Evolutionary conservation across 148 eudicot genomes (phyloP), one percentile per base, ranked within the genome.

Genomic region (Chenopodium formosanum): DNA sequence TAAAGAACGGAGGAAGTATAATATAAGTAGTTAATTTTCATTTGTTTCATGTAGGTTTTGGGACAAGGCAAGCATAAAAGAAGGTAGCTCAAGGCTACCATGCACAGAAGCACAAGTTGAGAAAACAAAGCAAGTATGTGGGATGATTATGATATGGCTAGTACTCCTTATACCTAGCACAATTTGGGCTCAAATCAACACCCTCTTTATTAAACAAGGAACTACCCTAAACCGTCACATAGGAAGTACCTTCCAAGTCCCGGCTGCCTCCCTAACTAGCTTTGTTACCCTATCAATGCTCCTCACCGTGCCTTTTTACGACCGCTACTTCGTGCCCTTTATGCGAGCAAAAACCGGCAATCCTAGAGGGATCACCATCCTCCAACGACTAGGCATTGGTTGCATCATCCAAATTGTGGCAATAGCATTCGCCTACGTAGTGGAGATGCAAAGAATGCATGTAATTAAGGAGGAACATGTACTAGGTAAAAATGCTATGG

Each of bases 121-220:
- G 83, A 90, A 87, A 79, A 84, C 94, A 69, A 94, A 94, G 65
- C 94, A 90, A 53, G 83, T 92, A n/a, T 80, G 89, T 31, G 94
- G 97, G n/a, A 91, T 94, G 95, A 13, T 85, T 65, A 82, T 89
- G 84, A 91, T 94, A 81, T 93, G 97, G 97, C 70, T 91, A 17
- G 91, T 86, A 12, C 88, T 95, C 62, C 87, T 94, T 23, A 83
- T 94, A 78, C 98, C 97, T 0, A 91, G 95, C 92, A 93, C 93
- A 78, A 89, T 94, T 44, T 92, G 98, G 98, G 97, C 98, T 13
- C 97, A 94, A 87, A 86, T 92, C 78, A 91, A 89, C 86, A 94
- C 98, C 71, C 89, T 94, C 29, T 94, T 94, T 50, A 94, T 94
- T 32, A 94, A 94, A 73, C 97, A 92, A 83, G 98, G 98, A 65